Evolutionary conservation across 1,139 yeast species (phyloP), one percentile per base, ranked within the genome.

Genomic region (Cylindricascospora bacillispora): DNA sequence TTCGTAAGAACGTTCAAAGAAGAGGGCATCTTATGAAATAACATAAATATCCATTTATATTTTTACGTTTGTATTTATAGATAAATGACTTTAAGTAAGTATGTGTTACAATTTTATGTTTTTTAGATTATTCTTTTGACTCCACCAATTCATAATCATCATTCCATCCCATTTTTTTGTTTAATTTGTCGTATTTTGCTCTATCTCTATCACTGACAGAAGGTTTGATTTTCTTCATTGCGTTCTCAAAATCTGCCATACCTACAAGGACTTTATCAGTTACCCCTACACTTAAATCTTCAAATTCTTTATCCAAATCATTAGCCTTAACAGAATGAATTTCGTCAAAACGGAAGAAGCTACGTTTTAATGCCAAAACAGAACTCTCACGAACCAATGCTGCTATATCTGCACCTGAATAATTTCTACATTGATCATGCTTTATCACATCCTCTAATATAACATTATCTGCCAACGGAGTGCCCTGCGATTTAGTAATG

Each of bases 341-440:
- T 27, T 49, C 54, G 36, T 59, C 59, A 16, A 59, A 54, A 27
- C 53, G 58, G 56, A 76, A 73, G 40, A 82, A 75, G 34, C 70
- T 73, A 49, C 72, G 57, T 52, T 83, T 81, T 54, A 89, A 67
- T 1, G 97, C 93, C 30, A 71, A 58, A 3, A 86, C 93, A 39
- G 95, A 89, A 6, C 98, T 93, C 52, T 89, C 98, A 46, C 95
- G 67, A 1, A 82, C 89, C 35, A 89, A 60, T 1, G 95, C 83
- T 1, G 94, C 85, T 36, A 89, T 63, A 63, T 89, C 98, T 0
- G 98, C 98, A 50, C 98, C 98, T 6, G 93, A 78, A 51, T 83
- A 89, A 59, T 85, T 86, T 37, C 82, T 63, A 58, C 95, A 80
- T 41, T 86, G 67, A 38, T 69, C 76, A 56, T 83, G 93, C 24